These are phyloP conservation scores for Lyophyllum semitale DNA, from an alignment of 768 basidiomycete species.

Conservation along the genomic window DNA sequence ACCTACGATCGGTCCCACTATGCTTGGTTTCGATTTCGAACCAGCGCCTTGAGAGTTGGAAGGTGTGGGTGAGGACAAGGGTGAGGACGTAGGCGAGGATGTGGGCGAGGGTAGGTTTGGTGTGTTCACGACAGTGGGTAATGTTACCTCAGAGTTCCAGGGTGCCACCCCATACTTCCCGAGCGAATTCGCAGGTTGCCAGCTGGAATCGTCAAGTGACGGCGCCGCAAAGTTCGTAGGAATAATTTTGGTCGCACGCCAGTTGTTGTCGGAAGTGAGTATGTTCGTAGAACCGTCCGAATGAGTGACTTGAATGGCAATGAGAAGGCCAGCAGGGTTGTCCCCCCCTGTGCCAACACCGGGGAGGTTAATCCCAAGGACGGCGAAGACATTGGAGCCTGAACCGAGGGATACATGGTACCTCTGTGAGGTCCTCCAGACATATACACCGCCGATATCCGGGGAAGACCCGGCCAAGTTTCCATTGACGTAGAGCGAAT, in stretches of 20 bases:
- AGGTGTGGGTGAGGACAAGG: too few relatives aligned
- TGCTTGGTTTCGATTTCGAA: too few relatives aligned
- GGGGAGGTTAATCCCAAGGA: not conserved
- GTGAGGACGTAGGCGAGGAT: too few relatives aligned
- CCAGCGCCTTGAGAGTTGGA: too few relatives aligned
- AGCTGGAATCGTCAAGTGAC: constrained; percentile 10
- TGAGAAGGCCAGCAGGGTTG: constrained; percentile 3
- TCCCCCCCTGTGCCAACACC: not conserved
- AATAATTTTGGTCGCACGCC: constrained; percentile 1
- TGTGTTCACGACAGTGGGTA: not conserved
- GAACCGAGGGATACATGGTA: not conserved
- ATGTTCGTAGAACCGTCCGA: too few relatives aligned
- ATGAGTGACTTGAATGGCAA: too few relatives aligned
- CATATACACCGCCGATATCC: too few relatives aligned
- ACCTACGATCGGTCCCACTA: too few relatives aligned
- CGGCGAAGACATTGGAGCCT: constrained; percentile 5
- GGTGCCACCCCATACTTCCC: constrained; percentile 24
- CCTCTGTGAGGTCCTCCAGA: too few relatives aligned
- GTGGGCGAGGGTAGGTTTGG: not conserved
- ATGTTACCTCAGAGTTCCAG: constrained; percentile 7
- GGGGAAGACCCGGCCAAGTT: too few relatives aligned
- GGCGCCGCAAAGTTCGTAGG: not conserved
- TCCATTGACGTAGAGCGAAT: constrained; percentile 30
- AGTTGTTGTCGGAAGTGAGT: not conserved
- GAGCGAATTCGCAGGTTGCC: constrained; percentile 17